Base-by-base conservation (phyloP, 306 rosid genomes). In the Cicer cuneatum region DNA sequence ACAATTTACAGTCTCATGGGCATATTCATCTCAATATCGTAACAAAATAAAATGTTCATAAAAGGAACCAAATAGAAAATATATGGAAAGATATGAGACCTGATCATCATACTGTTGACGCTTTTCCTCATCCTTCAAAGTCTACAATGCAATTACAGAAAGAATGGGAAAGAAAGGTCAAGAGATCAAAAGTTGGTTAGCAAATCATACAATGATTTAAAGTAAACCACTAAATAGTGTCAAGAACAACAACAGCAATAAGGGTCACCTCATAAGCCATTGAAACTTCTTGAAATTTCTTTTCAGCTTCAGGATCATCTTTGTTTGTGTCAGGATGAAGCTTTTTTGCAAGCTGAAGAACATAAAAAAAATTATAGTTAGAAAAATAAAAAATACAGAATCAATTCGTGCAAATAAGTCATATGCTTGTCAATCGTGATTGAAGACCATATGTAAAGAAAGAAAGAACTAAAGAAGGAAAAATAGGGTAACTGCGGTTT, bases 321-420 rank as follows among this genome's bases (percentile, higher is more conserved):
- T 93, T 93, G 69, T 93, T 93, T 68, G 93, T 90, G 75, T 90
- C 98, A 37, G 98, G 98, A 83, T 93, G 98, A 37, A 93, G 95
- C 91, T 86, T 84, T 85, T 93, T 93, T 45, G 97, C 98, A 64
- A 93, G 95, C 97, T 93, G 79, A 56, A 79, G 60, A 78, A 81
- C 14, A 71, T 48, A 54, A 49, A 66, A n/a, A 46, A 59, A 29
- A 76, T 15, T 47, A 48, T 15, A 66, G 49, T 39, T 11, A 72
- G 9, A 40, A 68, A 10, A 43, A 81, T 29, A 2, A 62, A 66
- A 40, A 42, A n/a, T 46, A 65, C 11, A 76, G 4, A 66, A 66
- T 65, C 38, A 60, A 48, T 73, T 46, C 19, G 37, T 19, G 52
- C 5, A 69, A 61, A 60, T 54, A 67, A 68, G 14, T 37, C 74